phyloP scores from a whole-genome alignment of 371 early-diverging fungal species.

The Batkoa obscura region DNA sequence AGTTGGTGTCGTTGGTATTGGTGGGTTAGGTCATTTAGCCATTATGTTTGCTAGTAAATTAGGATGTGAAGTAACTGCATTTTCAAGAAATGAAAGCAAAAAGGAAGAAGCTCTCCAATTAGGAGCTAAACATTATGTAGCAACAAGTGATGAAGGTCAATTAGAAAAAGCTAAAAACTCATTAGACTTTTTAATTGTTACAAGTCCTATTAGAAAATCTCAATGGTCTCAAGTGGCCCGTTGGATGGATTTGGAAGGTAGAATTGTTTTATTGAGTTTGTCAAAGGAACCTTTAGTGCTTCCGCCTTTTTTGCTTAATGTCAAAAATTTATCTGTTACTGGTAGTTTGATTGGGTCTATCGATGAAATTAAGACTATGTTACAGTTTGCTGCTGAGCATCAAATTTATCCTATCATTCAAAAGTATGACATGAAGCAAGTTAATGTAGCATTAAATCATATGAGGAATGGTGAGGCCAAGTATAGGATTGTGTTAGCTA shows the following conservation, averaged over 20 bases:
- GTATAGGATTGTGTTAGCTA: neutral
- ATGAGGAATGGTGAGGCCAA: neutral
- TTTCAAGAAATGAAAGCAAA: slow-evolving; percentile 32
- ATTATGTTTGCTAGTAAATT: slow-evolving; percentile 37
- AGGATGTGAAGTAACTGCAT: slow-evolving; percentile 41
- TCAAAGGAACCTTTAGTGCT: slow-evolving; percentile 36
- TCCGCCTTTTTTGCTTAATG: slow-evolving; percentile 19
- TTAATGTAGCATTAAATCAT: slow-evolving; percentile 19
- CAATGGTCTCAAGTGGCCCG: slow-evolving; percentile 24
- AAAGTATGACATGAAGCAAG: slow-evolving; percentile 30
- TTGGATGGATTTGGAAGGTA: slow-evolving; percentile 31
- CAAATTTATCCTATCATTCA: slow-evolving; percentile 45
- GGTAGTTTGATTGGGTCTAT: slow-evolving; percentile 53
- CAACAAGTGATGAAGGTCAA: slow-evolving; percentile 14
- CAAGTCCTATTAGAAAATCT: slow-evolving; percentile 24
- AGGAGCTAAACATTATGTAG: slow-evolving; percentile 37
- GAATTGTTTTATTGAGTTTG: slow-evolving; percentile 36
- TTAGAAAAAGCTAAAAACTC: slow-evolving; percentile 8
- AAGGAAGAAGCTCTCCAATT: slow-evolving; percentile 39
- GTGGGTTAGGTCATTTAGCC: slow-evolving; percentile 50
- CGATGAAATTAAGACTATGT: slow-evolving; percentile 32
- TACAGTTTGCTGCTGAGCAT: slow-evolving; percentile 45
- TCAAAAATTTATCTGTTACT: slow-evolving; percentile 23
- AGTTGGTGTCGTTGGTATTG: slow-evolving; percentile 51
- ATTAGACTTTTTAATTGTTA: slow-evolving; percentile 32